phyloP scores from a whole-genome alignment of 108 stramenopile genomes.

The Licmophora abbreviata region DNA sequence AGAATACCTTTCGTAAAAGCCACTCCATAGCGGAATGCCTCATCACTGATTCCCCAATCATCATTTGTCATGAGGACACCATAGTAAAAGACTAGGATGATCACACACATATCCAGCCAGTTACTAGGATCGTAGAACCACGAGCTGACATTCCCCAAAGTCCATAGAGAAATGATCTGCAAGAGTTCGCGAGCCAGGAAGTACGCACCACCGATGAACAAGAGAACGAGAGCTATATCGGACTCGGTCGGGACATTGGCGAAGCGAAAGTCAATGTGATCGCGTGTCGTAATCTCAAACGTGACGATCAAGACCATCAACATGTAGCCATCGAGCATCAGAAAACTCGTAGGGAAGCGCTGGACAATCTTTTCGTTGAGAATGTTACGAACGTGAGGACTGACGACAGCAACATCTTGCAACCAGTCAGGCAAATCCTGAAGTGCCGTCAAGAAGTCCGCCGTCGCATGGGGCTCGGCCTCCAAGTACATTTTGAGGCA shows the following conservation, averaged over 20 bases:
- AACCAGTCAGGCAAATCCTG: slow-evolving; percentile 78
- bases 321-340: slow-evolving; percentile 67
- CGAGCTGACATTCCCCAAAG: slow-evolving; percentile 37
- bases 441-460: slow-evolving; percentile 72
- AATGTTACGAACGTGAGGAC: slow-evolving; percentile 66
- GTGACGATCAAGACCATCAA: slow-evolving; percentile 53
- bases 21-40: slow-evolving; percentile 47
- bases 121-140: slow-evolving; percentile 71
- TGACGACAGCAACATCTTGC: slow-evolving; percentile 70
- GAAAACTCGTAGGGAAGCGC: slow-evolving; percentile 70
- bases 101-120: slow-evolving; percentile 72
- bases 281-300: slow-evolving; percentile 59
- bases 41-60: not conserved
- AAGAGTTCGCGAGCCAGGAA: slow-evolving; percentile 65
- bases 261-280: slow-evolving; percentile 51
- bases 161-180: slow-evolving; percentile 45
- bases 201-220: slow-evolving; percentile 54
- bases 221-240: slow-evolving; percentile 11
- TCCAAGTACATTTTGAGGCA: slow-evolving; percentile 68
- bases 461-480: slow-evolving; percentile 43
- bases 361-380: slow-evolving; percentile 73
- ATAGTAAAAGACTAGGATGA: slow-evolving; percentile 61
- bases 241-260: not conserved
- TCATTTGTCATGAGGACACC: slow-evolving; percentile 44
- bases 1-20: slow-evolving; percentile 72